A percentile compares a stretch with the other conserved stretches of the same genome.
These are phyloP conservation scores for Neofusicoccum kwambonambiense DNA, from an alignment of 2,329 filamentous ascomycete genomes.

Conservation along the genomic window DNA sequence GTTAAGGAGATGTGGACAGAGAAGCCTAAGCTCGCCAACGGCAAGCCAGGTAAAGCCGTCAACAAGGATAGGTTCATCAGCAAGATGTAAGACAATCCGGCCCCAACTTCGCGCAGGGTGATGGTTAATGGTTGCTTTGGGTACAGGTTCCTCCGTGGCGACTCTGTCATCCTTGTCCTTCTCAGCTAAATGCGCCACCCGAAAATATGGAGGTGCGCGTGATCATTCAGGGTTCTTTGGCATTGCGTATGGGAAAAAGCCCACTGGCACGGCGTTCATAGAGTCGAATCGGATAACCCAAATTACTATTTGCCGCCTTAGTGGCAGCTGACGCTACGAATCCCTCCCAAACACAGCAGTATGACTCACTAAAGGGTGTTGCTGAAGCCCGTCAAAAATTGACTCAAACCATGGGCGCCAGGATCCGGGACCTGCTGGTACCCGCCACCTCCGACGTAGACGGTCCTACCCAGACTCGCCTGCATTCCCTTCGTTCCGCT, in stretches of 20 bases:
- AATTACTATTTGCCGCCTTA: conserved; percentile 12
- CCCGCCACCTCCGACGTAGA: conserved; percentile 76
- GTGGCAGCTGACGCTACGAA: background rate
- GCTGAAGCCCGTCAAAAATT: conserved; percentile 73
- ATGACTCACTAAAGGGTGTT: conserved; percentile 2
- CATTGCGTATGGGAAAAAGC: conserved; percentile 16
- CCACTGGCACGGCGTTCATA: conserved; percentile 17
- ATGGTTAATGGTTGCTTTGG: background rate
- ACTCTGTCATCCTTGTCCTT: conserved; percentile 83
- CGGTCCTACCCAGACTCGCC: conserved; percentile 78
- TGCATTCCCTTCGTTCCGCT: conserved; percentile 89
- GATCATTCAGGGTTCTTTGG: conserved; percentile 13
- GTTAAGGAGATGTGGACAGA: conserved; percentile 99
- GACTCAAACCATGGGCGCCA: conserved; percentile 74
- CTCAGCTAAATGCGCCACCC: conserved; percentile 57
- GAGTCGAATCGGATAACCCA: conserved; percentile 19
- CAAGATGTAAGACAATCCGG: conserved; percentile 74
- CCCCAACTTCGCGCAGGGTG: background rate
- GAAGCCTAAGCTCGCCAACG: conserved; percentile 75
- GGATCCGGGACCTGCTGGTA: conserved; percentile 74
- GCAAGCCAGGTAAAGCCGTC: conserved; percentile 84
- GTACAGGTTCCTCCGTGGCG: conserved; percentile 75
- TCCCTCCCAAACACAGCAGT: background rate
- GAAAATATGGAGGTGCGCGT: conserved; percentile 9
- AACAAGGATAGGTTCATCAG: conserved; percentile 99